Percentiles rank a stretch among this genome's conserved stretches.
These are phyloP conservation scores for Chlorella sp. DNA, from an alignment of 139 green algal genomes.

Conservation along the genomic window DNA sequence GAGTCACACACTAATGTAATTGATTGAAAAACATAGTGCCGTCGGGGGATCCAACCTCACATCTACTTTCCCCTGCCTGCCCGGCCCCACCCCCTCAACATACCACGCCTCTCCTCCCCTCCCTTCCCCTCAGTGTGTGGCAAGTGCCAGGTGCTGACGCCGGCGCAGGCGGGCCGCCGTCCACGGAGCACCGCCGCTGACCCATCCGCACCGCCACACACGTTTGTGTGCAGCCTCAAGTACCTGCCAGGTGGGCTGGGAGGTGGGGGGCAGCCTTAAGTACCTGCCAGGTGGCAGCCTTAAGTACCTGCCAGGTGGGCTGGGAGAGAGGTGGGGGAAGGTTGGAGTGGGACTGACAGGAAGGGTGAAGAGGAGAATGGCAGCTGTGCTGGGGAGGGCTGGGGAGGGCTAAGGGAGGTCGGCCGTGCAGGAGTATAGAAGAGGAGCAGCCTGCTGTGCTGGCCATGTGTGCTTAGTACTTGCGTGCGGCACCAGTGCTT, in stretches of 20 bases:
- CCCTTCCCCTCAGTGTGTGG: slow-evolving; percentile 14
- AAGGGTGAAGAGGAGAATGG: too few relatives aligned
- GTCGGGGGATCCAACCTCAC: not conserved
- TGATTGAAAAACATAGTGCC: not conserved
- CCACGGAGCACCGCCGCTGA: not conserved
- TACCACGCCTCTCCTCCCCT: not conserved
- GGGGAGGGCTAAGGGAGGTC: too few relatives aligned
- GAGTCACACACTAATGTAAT: not conserved
- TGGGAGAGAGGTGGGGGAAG: too few relatives aligned
- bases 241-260: slow-evolving; percentile 31
- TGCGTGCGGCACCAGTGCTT: too few relatives aligned
- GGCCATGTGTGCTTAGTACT: too few relatives aligned
- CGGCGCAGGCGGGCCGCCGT: slow-evolving; percentile 21
- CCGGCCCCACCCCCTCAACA: too few relatives aligned
- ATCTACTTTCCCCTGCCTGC: too few relatives aligned
- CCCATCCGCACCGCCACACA: not conserved
- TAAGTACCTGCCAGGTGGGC: too few relatives aligned
- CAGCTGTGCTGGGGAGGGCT: too few relatives aligned
- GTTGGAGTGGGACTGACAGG: too few relatives aligned
- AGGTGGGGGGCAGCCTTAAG: not conserved
- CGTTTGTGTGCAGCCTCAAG: slow-evolving; percentile 45
- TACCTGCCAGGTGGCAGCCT: not conserved
- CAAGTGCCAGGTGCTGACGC: slow-evolving; percentile 37
- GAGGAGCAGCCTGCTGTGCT: too few relatives aligned
- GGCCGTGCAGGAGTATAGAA: too few relatives aligned